A percentile compares a stretch with the other conserved stretches of the same genome.
Evolutionary conservation across 257 asterid genomes (phyloP).

Genomic region (Rauvolfia tetraphylla): DNA sequence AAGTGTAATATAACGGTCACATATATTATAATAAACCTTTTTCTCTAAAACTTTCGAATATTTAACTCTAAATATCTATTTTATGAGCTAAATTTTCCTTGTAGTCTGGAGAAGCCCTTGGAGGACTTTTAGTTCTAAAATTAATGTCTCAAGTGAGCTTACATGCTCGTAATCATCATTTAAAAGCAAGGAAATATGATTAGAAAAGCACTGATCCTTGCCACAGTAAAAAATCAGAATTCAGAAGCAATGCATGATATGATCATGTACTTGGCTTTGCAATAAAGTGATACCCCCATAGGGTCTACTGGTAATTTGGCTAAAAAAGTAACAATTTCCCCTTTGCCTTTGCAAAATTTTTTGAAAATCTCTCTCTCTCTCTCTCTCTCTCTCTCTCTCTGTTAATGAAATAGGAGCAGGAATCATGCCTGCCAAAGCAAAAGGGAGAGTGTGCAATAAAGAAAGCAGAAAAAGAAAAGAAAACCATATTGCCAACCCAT

Average conservation of each 20-base stretch:
- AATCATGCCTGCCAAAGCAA: slow-evolving; percentile 47
- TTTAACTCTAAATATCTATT: too few species aligned
- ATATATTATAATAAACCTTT: too few species aligned
- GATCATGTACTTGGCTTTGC: slow-evolving; percentile 3
- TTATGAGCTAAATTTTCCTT: too few species aligned
- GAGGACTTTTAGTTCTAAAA: not conserved
- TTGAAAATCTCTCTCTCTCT: slow-evolving; percentile 8
- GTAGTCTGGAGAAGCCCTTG: too few species aligned
- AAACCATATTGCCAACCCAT: slow-evolving; percentile 35
- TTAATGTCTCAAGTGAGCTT: slow-evolving; percentile 21
- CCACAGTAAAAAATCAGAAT: not conserved
- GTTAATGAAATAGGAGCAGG: slow-evolving; percentile 12
- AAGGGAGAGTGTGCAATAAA: slow-evolving; percentile 26
- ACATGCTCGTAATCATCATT: slow-evolving; percentile 21
- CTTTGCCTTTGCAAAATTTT: slow-evolving; percentile 18
- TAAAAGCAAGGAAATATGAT: slow-evolving; percentile 13
- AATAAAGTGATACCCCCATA: not conserved
- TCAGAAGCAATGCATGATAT: slow-evolving; percentile 4
- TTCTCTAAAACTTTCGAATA: too few species aligned
- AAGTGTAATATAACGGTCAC: too few species aligned
- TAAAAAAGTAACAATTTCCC: slow-evolving; percentile 9
- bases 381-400: slow-evolving; percentile 5
- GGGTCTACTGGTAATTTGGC: slow-evolving; percentile 12
- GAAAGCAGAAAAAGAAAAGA: slow-evolving; percentile 17
- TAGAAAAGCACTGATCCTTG: not conserved